Evolutionary conservation across 257 asterid genomes (phyloP).

Genomic region (Solanum chiquidenum): DNA sequence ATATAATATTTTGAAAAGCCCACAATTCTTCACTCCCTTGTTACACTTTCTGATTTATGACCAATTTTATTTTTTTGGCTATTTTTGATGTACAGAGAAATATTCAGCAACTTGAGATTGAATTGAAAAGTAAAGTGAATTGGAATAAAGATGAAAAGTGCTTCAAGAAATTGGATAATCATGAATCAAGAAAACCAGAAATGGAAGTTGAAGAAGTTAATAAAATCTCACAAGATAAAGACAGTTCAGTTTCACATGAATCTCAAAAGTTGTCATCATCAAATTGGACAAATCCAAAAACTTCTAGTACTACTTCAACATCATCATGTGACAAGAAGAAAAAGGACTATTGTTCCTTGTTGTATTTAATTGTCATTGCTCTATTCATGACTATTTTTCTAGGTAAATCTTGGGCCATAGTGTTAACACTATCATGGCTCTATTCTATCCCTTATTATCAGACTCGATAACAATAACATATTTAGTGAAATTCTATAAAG

Average conservation of each 20-base stretch:
- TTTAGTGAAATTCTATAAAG: neutral
- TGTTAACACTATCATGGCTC: constrained; percentile 15
- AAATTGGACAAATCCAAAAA: neutral
- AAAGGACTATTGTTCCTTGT: neutral
- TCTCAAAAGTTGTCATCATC: neutral
- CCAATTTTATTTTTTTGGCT: neutral
- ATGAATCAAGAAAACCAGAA: neutral
- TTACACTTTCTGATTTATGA: neutral
- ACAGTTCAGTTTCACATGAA: neutral
- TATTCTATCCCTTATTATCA: neutral
- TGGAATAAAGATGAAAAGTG: neutral
- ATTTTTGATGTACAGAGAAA: neutral
- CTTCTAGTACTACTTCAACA: neutral
- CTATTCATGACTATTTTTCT: constrained; percentile 10
- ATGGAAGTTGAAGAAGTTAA: neutral
- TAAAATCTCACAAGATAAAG: neutral
- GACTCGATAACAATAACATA: neutral
- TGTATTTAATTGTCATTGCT: constrained; percentile 8
- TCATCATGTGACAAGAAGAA: neutral
- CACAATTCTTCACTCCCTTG: neutral
- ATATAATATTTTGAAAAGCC: neutral
- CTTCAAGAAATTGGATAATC: neutral
- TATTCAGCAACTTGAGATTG: neutral
- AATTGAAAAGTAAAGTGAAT: neutral
- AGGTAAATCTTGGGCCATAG: constrained; percentile 19